phyloP scores from a whole-genome alignment of 176 grass and related monocot genomes.

The Oryza meridionalis region DNA sequence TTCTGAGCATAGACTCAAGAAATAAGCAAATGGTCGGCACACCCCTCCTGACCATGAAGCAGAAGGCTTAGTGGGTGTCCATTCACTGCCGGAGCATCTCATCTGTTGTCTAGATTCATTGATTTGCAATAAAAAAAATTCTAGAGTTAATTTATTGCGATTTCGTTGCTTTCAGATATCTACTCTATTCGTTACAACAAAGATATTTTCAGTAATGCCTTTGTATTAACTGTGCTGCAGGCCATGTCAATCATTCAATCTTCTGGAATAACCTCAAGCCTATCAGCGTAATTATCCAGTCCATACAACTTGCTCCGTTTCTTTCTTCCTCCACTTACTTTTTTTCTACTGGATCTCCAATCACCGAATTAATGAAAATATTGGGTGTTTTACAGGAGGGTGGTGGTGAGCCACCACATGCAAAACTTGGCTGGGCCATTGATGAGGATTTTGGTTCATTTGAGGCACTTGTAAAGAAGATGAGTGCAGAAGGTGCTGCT shows the following conservation, averaged over 20 bases:
- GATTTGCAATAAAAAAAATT: neutral
- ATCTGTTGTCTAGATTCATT: neutral
- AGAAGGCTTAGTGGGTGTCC: neutral
- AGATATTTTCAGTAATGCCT: conserved; percentile 15
- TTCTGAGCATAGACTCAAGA: neutral
- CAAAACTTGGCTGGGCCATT: conserved; percentile 86
- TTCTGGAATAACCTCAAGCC: conserved; percentile 99
- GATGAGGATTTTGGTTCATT: conserved; percentile 91
- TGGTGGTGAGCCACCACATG: conserved; percentile 85
- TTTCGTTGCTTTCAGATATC: neutral
- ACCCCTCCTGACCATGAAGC: neutral
- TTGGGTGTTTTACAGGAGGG: conserved; percentile 70
- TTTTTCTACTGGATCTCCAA: conserved; percentile 1
- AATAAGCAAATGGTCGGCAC: neutral
- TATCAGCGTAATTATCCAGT: conserved; percentile 50
- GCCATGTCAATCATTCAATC: conserved; percentile 97
- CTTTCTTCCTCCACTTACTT: neutral
- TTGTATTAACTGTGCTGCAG: conserved; percentile 48
- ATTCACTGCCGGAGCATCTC: too few relatives aligned
- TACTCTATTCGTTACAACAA: neutral
- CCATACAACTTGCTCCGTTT: neutral
- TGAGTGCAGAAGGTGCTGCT: conserved; percentile 91
- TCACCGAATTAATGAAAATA: neutral
- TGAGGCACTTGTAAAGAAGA: conserved; percentile 86
- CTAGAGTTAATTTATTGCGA: neutral